phyloP scores from a whole-genome alignment of 1,284 basidiomycete species.

The Athelia sp. region DNA sequence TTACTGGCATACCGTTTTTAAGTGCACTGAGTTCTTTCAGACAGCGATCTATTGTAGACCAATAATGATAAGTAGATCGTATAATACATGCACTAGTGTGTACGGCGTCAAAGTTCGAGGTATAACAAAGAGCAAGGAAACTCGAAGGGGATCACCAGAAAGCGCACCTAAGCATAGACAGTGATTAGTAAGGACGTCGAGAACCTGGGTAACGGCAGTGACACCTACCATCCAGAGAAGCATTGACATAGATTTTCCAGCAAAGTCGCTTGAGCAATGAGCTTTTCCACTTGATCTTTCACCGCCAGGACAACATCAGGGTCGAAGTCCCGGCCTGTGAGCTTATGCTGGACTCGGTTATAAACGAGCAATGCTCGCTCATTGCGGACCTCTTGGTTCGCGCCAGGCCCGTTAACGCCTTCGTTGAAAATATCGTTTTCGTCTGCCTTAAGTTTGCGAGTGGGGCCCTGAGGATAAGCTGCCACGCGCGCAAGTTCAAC shows the following conservation, averaged over 20 bases:
- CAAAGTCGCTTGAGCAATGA: slow-evolving; percentile 88
- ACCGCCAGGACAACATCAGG: slow-evolving; percentile 73
- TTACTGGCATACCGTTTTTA: too few species aligned
- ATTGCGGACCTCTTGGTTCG: slow-evolving; percentile 80
- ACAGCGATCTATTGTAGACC: not conserved
- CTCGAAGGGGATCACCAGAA: slow-evolving; percentile 6
- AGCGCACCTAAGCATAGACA: slow-evolving; percentile 19
- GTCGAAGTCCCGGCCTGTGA: slow-evolving; percentile 91
- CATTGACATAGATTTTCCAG: slow-evolving; percentile 94
- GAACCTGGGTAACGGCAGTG: slow-evolving; percentile 13
- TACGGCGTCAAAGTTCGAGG: slow-evolving; percentile 2
- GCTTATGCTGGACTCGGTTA: slow-evolving; percentile 89
- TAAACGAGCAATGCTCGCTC: slow-evolving; percentile 87
- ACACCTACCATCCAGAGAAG: slow-evolving; percentile 96
- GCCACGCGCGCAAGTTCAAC: slow-evolving; percentile 63
- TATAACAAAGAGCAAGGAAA: not conserved
- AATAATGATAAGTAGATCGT: not conserved
- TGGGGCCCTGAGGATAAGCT: slow-evolving; percentile 71
- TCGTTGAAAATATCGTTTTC: slow-evolving; percentile 82
- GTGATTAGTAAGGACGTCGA: not conserved
- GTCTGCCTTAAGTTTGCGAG: slow-evolving; percentile 71
- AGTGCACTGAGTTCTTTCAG: too few species aligned
- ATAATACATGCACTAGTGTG: slow-evolving; percentile 10
- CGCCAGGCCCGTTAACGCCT: slow-evolving; percentile 45
- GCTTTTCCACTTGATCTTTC: slow-evolving; percentile 79